Conservation (phyloP, 768 basidiomycete species). For the Auricularia auricula-judae region DNA sequence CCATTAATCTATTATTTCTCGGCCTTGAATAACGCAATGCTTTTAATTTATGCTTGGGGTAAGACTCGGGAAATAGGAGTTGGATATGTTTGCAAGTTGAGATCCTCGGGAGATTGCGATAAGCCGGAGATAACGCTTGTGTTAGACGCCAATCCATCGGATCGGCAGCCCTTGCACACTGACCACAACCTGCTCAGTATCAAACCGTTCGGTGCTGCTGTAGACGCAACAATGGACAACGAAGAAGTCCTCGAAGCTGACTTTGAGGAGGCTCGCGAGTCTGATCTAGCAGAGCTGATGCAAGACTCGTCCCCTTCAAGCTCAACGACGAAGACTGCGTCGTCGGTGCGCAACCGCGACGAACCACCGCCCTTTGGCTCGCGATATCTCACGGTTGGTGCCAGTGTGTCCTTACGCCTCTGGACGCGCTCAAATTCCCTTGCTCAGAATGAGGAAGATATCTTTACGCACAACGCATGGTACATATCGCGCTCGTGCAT, state of each 20-base stretch:
- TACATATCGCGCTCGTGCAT: neutral
- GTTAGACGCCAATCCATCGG: no score
- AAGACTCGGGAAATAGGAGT: no score
- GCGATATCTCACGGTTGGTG: slow-evolving; percentile 27
- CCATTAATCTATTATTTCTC: neutral
- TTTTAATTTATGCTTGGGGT: no score
- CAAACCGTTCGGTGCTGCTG: no score
- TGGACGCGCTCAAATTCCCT: slow-evolving; percentile 1
- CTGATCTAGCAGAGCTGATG: neutral
- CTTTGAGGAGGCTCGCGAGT: neutral
- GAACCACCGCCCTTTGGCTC: slow-evolving; percentile 63
- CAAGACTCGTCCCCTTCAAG: neutral
- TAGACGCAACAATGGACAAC: no score
- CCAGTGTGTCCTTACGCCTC: neutral
- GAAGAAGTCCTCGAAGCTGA: neutral
- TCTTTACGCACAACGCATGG: slow-evolving; percentile 33
- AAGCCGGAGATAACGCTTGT: no score
- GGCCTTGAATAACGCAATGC: neutral
- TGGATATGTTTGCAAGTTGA: no score
- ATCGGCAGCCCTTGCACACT: no score
- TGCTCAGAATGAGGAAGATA: slow-evolving; percentile 33
- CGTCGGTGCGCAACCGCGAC: slow-evolving; percentile 54
- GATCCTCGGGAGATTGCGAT: no score
- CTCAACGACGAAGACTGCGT: slow-evolving; percentile 25
- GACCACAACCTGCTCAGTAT: no score